phyloP scores from a whole-genome alignment of 441 rosid species.

The Melastoma candidum region DNA sequence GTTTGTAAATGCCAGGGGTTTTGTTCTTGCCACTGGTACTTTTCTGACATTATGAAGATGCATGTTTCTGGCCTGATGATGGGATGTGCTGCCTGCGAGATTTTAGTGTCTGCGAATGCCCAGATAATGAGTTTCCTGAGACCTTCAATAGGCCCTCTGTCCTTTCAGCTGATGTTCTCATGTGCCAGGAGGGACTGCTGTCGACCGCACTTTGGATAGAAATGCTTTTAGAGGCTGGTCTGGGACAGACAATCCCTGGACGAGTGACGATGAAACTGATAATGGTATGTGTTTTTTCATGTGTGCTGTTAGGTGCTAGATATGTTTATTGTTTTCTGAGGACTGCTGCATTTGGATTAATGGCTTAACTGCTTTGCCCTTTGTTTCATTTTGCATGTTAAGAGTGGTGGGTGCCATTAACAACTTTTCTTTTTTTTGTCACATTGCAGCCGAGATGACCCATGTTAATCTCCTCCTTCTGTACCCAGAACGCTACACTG shows the following conservation, averaged over 20 bases:
- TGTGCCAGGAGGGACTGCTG: conserved; percentile 90
- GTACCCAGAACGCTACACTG: conserved; percentile 90
- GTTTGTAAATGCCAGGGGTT: too few relatives aligned
- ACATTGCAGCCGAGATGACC: conserved; percentile 69
- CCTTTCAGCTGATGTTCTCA: conserved; percentile 50
- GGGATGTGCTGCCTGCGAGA: conserved; percentile 92
- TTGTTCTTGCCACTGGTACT: background rate
- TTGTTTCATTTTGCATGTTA: background rate
- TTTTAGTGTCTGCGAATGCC: conserved; percentile 92
- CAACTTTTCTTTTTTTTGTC: background rate
- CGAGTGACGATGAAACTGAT: conserved; percentile 84
- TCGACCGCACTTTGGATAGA: conserved; percentile 71
- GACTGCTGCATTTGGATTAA: too few relatives aligned
- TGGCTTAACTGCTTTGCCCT: too few relatives aligned
- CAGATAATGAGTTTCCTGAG: conserved; percentile 84
- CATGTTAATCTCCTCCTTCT: conserved; percentile 75
- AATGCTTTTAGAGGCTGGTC: conserved; percentile 77
- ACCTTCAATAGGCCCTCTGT: conserved; percentile 47
- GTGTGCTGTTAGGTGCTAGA: too few relatives aligned
- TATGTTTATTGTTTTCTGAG: too few relatives aligned
- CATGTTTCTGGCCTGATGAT: conserved; percentile 82
- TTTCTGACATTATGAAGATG: conserved; percentile 1
- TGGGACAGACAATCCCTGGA: conserved; percentile 90
- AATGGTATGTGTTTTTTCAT: conserved; percentile 35
- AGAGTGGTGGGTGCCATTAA: background rate